Conservation (phyloP, 805 yeast species). For the Ogataea populi-albae region DNA sequence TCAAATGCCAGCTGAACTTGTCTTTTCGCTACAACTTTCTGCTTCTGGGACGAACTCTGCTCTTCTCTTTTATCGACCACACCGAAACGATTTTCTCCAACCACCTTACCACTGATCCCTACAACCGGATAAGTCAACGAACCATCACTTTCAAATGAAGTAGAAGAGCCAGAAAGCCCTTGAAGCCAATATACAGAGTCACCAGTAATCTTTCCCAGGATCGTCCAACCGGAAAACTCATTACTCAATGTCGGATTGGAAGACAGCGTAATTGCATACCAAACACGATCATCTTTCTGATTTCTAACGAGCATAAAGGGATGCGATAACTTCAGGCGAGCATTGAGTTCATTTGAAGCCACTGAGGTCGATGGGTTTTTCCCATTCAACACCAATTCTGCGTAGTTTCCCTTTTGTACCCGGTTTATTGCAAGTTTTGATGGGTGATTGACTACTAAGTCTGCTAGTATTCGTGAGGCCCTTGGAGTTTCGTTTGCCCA, state of each 20-base stretch:
- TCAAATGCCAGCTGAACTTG: slow-evolving; percentile 8
- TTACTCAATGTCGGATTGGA: slow-evolving; percentile 4
- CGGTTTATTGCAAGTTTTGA: slow-evolving; percentile 7
- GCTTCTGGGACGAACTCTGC: neutral
- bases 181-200: slow-evolving; percentile 15
- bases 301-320: slow-evolving; percentile 16
- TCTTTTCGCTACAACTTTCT: neutral
- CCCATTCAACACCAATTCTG: slow-evolving; percentile 4
- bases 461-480: slow-evolving; percentile 7
- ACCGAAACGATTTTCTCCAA: slow-evolving; percentile 7
- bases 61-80: slow-evolving; percentile 1
- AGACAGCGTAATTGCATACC: slow-evolving; percentile 11
- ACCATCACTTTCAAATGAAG: slow-evolving; percentile 8
- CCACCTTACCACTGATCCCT: slow-evolving; percentile 7
- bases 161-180: slow-evolving; percentile 6
- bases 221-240: slow-evolving; percentile 16
- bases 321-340: slow-evolving; percentile 10
- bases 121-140: slow-evolving; percentile 11
- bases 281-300: slow-evolving; percentile 1
- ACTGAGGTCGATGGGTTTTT: neutral
- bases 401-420: slow-evolving; percentile 5
- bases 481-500: slow-evolving; percentile 14
- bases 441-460: slow-evolving; percentile 4
- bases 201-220: slow-evolving; percentile 15
- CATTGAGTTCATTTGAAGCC: slow-evolving; percentile 8